Base-by-base conservation (phyloP, 2,329 filamentous ascomycete genomes). In the Cryphonectria parasitica region DNA sequence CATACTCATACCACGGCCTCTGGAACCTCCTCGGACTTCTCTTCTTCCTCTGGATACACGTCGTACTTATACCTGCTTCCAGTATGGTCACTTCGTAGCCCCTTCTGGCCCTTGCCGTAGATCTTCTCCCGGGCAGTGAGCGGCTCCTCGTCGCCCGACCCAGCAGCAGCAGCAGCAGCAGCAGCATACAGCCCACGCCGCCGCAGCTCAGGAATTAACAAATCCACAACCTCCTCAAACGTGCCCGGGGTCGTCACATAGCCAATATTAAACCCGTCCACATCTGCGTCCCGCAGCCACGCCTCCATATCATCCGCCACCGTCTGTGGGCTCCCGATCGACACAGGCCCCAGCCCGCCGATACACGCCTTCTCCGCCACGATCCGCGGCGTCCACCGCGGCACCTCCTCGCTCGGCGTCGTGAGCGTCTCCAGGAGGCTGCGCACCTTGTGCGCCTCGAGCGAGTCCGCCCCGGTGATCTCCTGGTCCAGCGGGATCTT, bases 61-160 rank as follows among this genome's bases (percentile, higher is more conserved):
- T 87, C 83, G 74, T 91, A 91, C 79, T 88, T 90, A 76, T 90
- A 91, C 73, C 75, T 78, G 65, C 84, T 87, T 0, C 89, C 90
- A 0, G 81, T 75, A 77, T 91, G 90, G 77, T 91, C 89, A 73
- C 81, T 81, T 52, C 88, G 81, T 71, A 91, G 75, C 19, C 83
- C 80, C 7, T 78, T 83, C 77, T 91, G 89, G 0, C 89, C 89
- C 72, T 81, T 82, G 0, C 89, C 88, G 77, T 90, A 91, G 0
- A 91, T 80, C 78, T 87, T 90, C 78, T 91, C 89, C 25, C 88
- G 80, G 0, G 85, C 84, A 2, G 86, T 88, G 36, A 86, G 73
- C n/a, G 76, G 74, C 22, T 81, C 79, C 39, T 82, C 58, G 3
- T 62, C 58, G 36, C 36, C 36, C 7, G 36, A 11, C 1, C 10